Base-by-base conservation (phyloP, 352 stramenopile species). In the Phytophthora hibernalis region DNA sequence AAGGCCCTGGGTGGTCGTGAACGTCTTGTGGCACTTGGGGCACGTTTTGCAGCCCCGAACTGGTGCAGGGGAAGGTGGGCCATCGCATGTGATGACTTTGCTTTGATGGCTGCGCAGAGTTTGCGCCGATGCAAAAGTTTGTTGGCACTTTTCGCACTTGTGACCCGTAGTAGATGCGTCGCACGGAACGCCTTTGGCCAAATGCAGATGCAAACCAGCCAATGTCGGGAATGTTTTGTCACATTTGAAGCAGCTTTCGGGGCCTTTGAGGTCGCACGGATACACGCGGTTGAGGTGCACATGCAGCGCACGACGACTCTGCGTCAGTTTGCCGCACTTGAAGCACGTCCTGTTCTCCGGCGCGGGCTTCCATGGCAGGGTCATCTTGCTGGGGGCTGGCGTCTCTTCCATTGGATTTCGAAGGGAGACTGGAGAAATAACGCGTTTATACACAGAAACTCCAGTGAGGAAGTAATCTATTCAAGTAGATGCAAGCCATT, bases 1-100 rank as follows among this genome's bases (percentile, higher is more conserved):
- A 31, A 68, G 40, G 5, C 16, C 26, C 47, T 65, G 57, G 6
- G 24, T 21, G 22, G n/a, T 62, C 13, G n/a, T 7, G 22, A 68
- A 68, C 6, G 50, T 68, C 35, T n/a, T 56, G 42, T 52, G 18
- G 52, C 42, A 68, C n/a, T 68, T 68, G 22, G 51, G 60, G 37
- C 60, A 68, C 13, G 51, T 68, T 28, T 56, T 61, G 22, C 20
- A 18, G 49, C 44, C 42, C 28, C 22, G 20, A 30, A 31, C 35
- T 13, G 35, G 35, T 42, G 1, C 35, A 42, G 16, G 2, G 35
- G 4, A 13, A 42, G 13, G 47, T 16, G 38, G 18, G 21, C 53
- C 49, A n/a, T 66, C 49, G 13, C 48, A 60, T 12, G 48, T 9
- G 16, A 48, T 47, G 13, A 54, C 38, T 42, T 35, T n/a, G n/a